Percentiles rank a stretch among this genome's conserved stretches.
Conservation (phyloP, 305 asterid genomes). For the Coffea humblotiana region DNA sequence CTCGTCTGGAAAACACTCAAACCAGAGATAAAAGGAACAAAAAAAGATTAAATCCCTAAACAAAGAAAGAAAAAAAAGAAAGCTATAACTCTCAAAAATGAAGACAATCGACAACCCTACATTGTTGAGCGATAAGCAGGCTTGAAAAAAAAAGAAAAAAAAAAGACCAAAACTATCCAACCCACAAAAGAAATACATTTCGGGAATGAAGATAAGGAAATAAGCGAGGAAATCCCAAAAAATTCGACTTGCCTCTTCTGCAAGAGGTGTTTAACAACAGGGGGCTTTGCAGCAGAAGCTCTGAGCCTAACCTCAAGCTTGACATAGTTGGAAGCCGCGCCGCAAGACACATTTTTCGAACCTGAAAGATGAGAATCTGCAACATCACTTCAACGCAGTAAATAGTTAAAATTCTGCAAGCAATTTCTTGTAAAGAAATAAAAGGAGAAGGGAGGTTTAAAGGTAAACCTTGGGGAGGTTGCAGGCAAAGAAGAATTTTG, state of each 20-base stretch:
- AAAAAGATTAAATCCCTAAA: background rate
- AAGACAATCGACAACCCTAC: background rate
- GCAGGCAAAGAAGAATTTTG: slow-evolving; percentile 38
- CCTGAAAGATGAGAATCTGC: slow-evolving; percentile 41
- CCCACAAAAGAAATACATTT: background rate
- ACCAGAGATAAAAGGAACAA: background rate
- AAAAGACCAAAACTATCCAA: slow-evolving; percentile 35
- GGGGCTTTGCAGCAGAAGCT: slow-evolving; percentile 41
- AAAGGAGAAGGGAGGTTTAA: background rate
- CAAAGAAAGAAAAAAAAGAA: background rate
- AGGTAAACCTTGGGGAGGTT: slow-evolving; percentile 19
- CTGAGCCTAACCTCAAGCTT: slow-evolving; percentile 45
- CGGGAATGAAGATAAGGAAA: background rate
- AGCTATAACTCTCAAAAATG: background rate
- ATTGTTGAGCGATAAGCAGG: background rate
- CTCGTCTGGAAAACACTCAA: slow-evolving; percentile 46
- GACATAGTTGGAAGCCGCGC: slow-evolving; percentile 63
- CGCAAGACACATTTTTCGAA: slow-evolving; percentile 41
- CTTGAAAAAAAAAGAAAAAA: slow-evolving; percentile 9
- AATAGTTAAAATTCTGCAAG: background rate
- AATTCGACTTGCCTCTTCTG: slow-evolving; percentile 47
- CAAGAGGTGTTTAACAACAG: slow-evolving; percentile 32
- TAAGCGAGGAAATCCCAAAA: background rate
- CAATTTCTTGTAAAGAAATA: background rate
- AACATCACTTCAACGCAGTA: slow-evolving; percentile 2